phyloP scores from a whole-genome alignment of 2,329 filamentous ascomycete genomes.

The Rhynchosporium agropyri region DNA sequence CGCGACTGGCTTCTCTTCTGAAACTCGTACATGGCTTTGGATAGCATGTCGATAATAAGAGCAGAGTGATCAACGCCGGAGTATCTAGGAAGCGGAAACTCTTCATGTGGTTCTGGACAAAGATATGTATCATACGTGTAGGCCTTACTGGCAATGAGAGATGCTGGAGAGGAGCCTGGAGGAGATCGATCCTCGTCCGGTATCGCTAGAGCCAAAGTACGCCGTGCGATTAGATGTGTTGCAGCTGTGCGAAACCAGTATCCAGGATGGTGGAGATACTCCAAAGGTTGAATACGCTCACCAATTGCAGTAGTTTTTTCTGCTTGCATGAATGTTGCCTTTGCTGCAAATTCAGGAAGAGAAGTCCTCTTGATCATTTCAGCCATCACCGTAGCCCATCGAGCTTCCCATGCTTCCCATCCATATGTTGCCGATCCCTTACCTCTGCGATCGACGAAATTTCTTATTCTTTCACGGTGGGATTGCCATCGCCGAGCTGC shows the following conservation, averaged over 20 bases:
- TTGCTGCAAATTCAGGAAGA: conserved; percentile 52
- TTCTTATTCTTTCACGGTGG: conserved; percentile 73
- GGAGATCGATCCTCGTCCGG: conserved; percentile 60
- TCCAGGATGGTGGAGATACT: conserved; percentile 65
- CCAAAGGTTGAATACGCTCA: conserved; percentile 64
- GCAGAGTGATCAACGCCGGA: conserved; percentile 57
- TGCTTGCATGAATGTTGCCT: conserved; percentile 54
- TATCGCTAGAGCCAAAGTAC: conserved; percentile 57
- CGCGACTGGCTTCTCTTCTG: conserved; percentile 56
- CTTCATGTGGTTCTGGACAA: conserved; percentile 64
- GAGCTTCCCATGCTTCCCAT: conserved; percentile 91
- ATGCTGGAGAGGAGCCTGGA: conserved; percentile 52
- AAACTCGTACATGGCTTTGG: conserved; percentile 57
- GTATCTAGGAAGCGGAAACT: conserved; percentile 54
- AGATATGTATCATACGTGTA: conserved; percentile 68
- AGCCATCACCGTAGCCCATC: conserved; percentile 67
- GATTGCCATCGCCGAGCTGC: conserved; percentile 79
- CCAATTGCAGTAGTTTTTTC: conserved; percentile 59
- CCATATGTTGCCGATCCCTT: conserved; percentile 88
- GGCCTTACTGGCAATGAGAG: conserved; percentile 52
- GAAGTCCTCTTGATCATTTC: conserved; percentile 58
- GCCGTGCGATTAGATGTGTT: conserved; percentile 57
- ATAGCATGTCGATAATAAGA: conserved; percentile 56
- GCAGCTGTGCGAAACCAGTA: conserved; percentile 68
- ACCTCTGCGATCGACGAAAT: conserved; percentile 79